Percentiles rank a stretch among this genome's conserved stretches.
phyloP scores from a whole-genome alignment of 2,329 filamentous ascomycete species.

The Ophiostoma pallidulum region DNA sequence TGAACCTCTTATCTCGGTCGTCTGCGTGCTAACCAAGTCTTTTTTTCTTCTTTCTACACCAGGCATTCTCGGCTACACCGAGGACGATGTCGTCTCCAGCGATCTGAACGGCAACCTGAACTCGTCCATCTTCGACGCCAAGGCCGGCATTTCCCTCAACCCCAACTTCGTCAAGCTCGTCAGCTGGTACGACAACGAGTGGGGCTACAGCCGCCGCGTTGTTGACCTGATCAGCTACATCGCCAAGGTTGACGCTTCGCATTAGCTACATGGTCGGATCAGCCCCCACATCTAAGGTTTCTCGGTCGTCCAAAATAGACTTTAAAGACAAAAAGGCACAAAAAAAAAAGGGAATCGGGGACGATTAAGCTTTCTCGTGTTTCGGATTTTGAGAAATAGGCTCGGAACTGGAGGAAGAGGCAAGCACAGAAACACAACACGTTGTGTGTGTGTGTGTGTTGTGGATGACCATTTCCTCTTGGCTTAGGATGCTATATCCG shows the following conservation, averaged over 20 bases:
- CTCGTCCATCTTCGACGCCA: conserved; percentile 98
- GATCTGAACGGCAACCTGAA: conserved; percentile 86
- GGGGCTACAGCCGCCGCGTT: conserved; percentile 97
- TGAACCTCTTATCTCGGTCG: too few relatives aligned
- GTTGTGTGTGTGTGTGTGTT: not conserved
- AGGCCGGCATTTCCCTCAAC: conserved; percentile 98
- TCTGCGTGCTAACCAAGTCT: too few relatives aligned
- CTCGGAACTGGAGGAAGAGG: not conserved
- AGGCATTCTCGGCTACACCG: conserved; percentile 88
- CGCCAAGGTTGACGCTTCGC: conserved; percentile 61
- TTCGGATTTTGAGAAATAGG: not conserved
- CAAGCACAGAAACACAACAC: not conserved
- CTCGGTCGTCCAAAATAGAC: not conserved
- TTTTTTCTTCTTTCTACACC: too few relatives aligned
- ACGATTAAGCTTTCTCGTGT: not conserved
- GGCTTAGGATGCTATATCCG: conserved; percentile 5
- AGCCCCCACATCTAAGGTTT: conserved; percentile 9
- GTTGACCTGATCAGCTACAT: conserved; percentile 73
- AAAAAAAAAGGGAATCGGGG: not conserved
- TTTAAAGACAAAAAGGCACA: not conserved
- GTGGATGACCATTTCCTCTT: conserved; percentile 1
- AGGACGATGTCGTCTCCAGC: conserved; percentile 91
- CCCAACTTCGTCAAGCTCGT: conserved; percentile 98
- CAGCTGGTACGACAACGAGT: conserved; percentile 99
- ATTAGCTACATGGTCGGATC: conserved; percentile 27